These are phyloP conservation scores for Gardenia jasminoides DNA, from an alignment of 257 asterid genomes.

Conservation along the genomic window DNA sequence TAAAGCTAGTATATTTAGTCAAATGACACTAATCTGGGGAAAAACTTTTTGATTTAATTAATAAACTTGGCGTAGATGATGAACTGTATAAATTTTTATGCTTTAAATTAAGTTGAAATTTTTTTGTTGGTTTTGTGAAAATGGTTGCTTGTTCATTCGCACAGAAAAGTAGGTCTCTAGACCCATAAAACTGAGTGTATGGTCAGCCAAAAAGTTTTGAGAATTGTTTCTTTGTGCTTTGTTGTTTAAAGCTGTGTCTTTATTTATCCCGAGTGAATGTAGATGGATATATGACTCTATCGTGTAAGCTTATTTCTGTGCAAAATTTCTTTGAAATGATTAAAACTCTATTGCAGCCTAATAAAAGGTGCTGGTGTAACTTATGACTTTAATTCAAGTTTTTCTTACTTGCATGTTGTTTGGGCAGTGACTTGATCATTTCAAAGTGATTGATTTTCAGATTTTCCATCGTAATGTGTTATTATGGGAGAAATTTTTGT, in stretches of 20 bases:
- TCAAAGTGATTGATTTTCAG: not conserved
- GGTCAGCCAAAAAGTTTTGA: not conserved
- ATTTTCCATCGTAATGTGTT: not conserved
- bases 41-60: not conserved
- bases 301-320: not conserved
- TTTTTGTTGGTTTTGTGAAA: not conserved
- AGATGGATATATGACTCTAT: not conserved
- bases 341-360: not conserved
- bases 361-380: not conserved
- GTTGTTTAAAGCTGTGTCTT: not conserved
- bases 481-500: not conserved
- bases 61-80: not conserved
- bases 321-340: not conserved
- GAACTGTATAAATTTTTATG: not conserved
- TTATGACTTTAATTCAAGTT: not conserved
- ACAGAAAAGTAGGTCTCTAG: not conserved
- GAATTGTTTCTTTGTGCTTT: not conserved
- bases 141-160: not conserved
- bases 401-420: not conserved
- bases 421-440: not conserved
- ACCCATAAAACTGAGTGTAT: not conserved
- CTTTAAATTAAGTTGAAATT: not conserved
- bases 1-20: too few species aligned
- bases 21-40: too few species aligned
- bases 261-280: too few species aligned